phyloP scores from a whole-genome alignment of 148 eudicot genomes.

The Nepenthes mirabilis region DNA sequence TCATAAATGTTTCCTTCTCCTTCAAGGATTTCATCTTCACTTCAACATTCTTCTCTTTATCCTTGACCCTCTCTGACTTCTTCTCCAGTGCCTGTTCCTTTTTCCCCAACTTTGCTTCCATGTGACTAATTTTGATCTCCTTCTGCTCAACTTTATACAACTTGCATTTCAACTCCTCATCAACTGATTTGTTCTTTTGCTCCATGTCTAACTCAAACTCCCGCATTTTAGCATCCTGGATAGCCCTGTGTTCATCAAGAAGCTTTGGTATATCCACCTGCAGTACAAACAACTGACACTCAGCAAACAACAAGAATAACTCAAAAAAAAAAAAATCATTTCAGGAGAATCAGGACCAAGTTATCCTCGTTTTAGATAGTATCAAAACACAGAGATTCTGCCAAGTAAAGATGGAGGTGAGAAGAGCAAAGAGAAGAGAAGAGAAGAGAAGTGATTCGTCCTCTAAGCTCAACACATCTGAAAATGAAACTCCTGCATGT shows the following conservation, averaged over 20 bases:
- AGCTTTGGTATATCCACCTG: conserved; percentile 68
- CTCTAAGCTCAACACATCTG: too few species aligned
- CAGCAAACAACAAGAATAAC: neutral
- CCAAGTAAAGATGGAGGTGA: too few species aligned
- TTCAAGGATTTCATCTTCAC: conserved; percentile 34
- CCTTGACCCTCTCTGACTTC: conserved; percentile 65
- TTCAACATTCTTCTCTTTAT: conserved; percentile 66
- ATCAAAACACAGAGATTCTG: too few species aligned
- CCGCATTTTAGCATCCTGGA: conserved; percentile 31
- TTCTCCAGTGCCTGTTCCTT: conserved; percentile 48
- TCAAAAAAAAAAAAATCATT: neutral
- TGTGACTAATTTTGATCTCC: conserved; percentile 49
- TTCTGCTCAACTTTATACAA: conserved; percentile 31
- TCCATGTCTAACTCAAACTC: conserved; percentile 65
- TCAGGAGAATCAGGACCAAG: neutral
- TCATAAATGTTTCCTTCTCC: conserved; percentile 47
- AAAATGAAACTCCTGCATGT: too few species aligned
- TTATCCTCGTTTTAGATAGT: too few species aligned
- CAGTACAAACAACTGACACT: conserved; percentile 2
- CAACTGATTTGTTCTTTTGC: conserved; percentile 39
- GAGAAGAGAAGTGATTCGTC: too few species aligned
- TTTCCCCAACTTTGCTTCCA: conserved; percentile 52
- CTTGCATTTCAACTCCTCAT: conserved; percentile 38
- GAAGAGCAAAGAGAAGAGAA: too few species aligned
- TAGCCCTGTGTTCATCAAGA: conserved; percentile 47